Evolutionary conservation across 2,329 filamentous ascomycete species (phyloP), one percentile per base, ranked within the genome.

Genomic region (Scedosporium aurantiacum): DNA sequence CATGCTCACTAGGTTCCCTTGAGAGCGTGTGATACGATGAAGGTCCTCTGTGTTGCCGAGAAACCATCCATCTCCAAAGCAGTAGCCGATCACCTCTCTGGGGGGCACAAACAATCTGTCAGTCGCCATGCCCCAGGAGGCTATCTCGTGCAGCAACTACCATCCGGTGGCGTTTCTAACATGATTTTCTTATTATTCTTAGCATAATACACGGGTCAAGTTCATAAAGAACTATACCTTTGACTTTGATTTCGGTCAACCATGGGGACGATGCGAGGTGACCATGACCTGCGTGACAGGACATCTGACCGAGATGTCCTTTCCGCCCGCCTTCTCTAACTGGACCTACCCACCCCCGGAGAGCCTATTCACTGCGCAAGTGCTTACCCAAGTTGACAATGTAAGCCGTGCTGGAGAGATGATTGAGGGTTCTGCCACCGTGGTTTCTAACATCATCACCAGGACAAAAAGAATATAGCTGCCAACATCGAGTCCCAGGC

Each of bases 211-310:
- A 2, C 78, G 84, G 21, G 86, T 86, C 65, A 82, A 83, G 67
- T 97, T 86, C 74, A 87, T 96, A 72, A 97, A 97, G 72, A 99
- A 99, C 69, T 97, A 97, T 76, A 81, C 85, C 28, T 99, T 99
- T 70, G 82, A 87, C 55, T 99, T 94, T 75, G 86, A 90, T 71
- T 99, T 99, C 72, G 87, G 87, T 5, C 81, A 78, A 56, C 79
- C 82, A 65, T 96, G 91, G 89, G 91, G 92, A 21, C 80, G 79
- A 64, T 96, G 90, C 72, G 79, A 84, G 12, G 93, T 97, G 56
- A 91, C 88, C 52, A 97, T 99, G 89, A 99, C 94, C 61, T 91
- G 88, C 64, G 94, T 99, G 25, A 79, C 88, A 10, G 94, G 94
- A 12, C 94, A 99, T 74, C 80, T 99, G 65, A 91, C 90, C 37